These are phyloP conservation scores for Murraya koenigii DNA, from an alignment of 345 rosid species.

Conservation along the genomic window DNA sequence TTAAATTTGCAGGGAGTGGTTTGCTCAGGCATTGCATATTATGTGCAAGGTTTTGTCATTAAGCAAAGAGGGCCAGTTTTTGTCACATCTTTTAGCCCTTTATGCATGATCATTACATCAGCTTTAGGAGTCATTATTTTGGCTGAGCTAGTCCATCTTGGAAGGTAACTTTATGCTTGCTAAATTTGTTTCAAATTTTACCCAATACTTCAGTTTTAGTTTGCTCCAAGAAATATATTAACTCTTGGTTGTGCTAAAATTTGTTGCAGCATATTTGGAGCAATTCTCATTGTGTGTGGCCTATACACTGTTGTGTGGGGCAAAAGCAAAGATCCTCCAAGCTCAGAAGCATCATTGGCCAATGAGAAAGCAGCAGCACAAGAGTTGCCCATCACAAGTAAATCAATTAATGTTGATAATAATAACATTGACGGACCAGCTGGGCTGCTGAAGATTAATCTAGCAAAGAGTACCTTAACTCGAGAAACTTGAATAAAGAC, in stretches of 20 bases:
- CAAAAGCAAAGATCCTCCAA: constrained; percentile 58
- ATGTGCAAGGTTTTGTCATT: constrained; percentile 69
- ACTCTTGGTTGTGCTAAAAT: neutral
- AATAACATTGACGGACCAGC: neutral
- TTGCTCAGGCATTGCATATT: constrained; percentile 87
- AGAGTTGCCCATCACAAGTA: constrained; percentile 52
- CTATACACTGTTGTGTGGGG: constrained; percentile 92
- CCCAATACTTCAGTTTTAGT: neutral
- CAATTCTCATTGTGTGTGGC: constrained; percentile 69
- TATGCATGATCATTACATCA: constrained; percentile 86
- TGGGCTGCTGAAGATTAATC: constrained; percentile 7
- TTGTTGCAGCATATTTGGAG: constrained; percentile 66
- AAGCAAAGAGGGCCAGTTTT: constrained; percentile 81
- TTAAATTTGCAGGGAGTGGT: constrained; percentile 59
- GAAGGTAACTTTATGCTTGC: constrained; percentile 47
- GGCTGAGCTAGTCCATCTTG: constrained; percentile 68
- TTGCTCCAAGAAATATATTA: neutral
- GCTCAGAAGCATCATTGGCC: neutral
- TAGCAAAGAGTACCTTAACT: constrained; percentile 12
- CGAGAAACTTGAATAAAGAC: constrained; percentile 1
- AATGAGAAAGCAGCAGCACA: constrained; percentile 33
- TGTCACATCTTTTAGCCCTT: constrained; percentile 74
- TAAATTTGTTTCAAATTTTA: neutral
- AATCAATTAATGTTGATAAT: neutral
- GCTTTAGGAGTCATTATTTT: constrained; percentile 58